Base-by-base conservation (phyloP, 2,329 filamentous ascomycete species). In the Venturia nashicola region DNA sequence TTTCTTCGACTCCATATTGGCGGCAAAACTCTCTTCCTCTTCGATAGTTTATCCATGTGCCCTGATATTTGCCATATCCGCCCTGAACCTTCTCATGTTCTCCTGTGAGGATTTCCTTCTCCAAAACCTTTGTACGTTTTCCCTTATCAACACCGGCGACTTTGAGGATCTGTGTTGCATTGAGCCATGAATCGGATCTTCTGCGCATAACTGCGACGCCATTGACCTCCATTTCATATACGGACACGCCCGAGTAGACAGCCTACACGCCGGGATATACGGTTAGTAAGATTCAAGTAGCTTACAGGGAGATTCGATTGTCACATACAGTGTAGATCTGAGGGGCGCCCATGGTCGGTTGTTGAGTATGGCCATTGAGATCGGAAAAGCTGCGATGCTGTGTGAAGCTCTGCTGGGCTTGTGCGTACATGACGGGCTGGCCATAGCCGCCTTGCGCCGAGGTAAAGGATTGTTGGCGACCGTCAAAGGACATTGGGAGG, bases 171-270 rank as follows among this genome's bases (percentile, higher is more conserved):
- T 99, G 94, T 0, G 94, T 99, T 62, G 94, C 94, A 77, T 99
- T 99, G 68, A 99, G 82, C 90, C 93, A 97, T 68, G 91, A 93
- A 75, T 99, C 94, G 69, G 89, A 88, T 68, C 94, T 88, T 65
- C 94, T 87, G 74, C 94, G 90, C 94, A 99, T 99, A 61, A 97
- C 92, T 32, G 91, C 91, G 68, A 99, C 82, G 57, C 85, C 85
- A 73, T 96, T 95, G 66, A 97, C 89, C 74, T 97, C 92, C 91
- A 97, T 97, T 76, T 99, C 94, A 78, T 97, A 99, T 18, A 99
- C 94, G 66, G 93, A 88, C 57, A 97, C 91, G 68, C 92, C 91
- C 8, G 93, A 97, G 75, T 97, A 97, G 48, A 95, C 89, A 66
- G 93, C 93, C 86, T 85, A 66, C 68, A 64, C 57, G 40, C 46